Evolutionary conservation across 345 rosid species (phyloP), one percentile per base, ranked within the genome.

Genomic region (Tarenaya hassleriana): DNA sequence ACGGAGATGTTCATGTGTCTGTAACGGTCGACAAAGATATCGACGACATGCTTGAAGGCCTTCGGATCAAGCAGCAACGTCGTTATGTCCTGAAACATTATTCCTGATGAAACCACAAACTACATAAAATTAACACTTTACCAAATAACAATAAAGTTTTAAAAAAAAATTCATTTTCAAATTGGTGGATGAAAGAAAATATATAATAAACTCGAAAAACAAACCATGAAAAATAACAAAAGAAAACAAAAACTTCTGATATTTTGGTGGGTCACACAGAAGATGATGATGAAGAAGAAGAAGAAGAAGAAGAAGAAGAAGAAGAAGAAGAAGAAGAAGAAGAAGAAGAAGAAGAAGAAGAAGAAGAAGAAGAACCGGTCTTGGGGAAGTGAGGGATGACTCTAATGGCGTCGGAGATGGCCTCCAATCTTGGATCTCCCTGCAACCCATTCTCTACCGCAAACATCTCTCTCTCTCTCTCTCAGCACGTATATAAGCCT

Each of bases 11-110:
- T 73, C 96, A 82, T 91, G 70, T 82, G 69, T 58, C 80, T 81
- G 68, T 91, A 91, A 31, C 98, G 95, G 69, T 87, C 98, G 10
- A 87, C 96, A 56, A 91, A 87, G 52, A 86, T 91, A 58, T 87
- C 98, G 61, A 91, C 78, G 5, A 92, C 84, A 63, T 91, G 67
- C 66, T 82, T 74, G 62, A 91, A 91, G 48, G 95, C 95, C 71
- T 78, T 76, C 60, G 86, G 98, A 76, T 91, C 82, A 55, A 87
- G 57, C 73, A 91, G 48, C 75, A 91, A 60, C 31, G 98, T 87
- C 21, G 95, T 91, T 54, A 91, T 91, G 59, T 91, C 98, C 45
- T 91, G 98, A 74, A 91, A 91, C 96, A 87, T 86, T 57, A 91
- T 91, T 48, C 98, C 98, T 91, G 12, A 10, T 11, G 39, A 55